These are phyloP conservation scores for Metschnikowia chrysomelidarum DNA, from an alignment of 805 yeast genomes.

Conservation along the genomic window DNA sequence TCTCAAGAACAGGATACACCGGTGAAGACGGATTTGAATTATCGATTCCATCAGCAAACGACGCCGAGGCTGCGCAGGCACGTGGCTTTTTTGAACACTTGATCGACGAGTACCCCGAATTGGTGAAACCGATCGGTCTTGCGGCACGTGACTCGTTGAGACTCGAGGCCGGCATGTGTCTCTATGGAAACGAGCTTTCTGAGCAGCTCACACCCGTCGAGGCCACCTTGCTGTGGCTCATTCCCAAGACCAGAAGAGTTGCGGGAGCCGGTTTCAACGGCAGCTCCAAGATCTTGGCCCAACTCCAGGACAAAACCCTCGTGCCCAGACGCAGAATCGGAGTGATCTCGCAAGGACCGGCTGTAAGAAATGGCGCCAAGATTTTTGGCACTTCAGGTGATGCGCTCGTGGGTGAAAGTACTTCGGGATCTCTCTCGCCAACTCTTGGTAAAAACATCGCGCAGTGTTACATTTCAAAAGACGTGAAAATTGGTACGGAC, in stretches of 20 bases:
- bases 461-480: constrained; percentile 81
- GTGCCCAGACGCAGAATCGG: constrained; percentile 70
- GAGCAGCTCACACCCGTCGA: constrained; percentile 84
- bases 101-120: constrained; percentile 48
- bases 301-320: constrained; percentile 61
- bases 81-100: constrained; percentile 59
- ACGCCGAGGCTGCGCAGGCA: constrained; percentile 44
- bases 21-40: constrained; percentile 99
- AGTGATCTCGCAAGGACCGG: constrained; percentile 74
- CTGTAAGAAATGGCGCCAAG: constrained; percentile 81
- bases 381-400: constrained; percentile 55
- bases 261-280: constrained; percentile 68
- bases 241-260: constrained; percentile 74
- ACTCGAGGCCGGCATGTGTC: constrained; percentile 97
- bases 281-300: constrained; percentile 61
- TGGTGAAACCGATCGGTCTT: constrained; percentile 83
- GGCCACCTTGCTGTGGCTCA: constrained; percentile 85
- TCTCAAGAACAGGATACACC: constrained; percentile 96
- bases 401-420: constrained; percentile 52
- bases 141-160: constrained; percentile 98
- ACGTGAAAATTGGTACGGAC: constrained; percentile 69
- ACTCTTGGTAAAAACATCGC: constrained; percentile 77
- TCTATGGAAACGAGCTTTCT: constrained; percentile 88
- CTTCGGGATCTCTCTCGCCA: constrained; percentile 62
- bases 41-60: constrained; percentile 56